Base-by-base conservation (phyloP, 345 rosid species). In the Eucalyptus regnans region DNA sequence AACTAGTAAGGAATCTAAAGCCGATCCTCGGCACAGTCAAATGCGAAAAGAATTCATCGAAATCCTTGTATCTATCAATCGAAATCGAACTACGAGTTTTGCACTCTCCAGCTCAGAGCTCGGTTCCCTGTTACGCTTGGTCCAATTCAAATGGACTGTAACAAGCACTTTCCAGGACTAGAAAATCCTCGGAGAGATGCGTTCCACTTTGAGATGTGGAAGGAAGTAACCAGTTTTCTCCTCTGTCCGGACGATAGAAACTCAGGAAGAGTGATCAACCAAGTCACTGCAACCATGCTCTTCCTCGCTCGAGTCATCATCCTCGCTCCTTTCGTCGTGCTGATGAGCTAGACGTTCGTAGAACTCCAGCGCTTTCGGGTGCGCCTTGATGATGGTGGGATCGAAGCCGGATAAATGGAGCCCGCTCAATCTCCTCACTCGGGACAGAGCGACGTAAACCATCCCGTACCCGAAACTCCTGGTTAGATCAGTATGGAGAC, bases 391-490 rank as follows among this genome's bases (percentile, higher is more conserved):
- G 88, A 86, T 88, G 27, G 66, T 16, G 13, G 91, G 92, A 88
- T 79, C 50, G 41, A 89, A 89, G 33, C 92, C 92, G 4, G 93
- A 89, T 43, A 92, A 86, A 66, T 88, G 66, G 50, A 92, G 90
- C 68, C 91, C 91, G 17, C 86, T 87, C 90, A 89, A 80, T 25
- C 85, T 84, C 87, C 86, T 88, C 46, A 88, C 90, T 20, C 89
- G 86, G 50, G 93, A 92, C 43, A 90, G 91, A 31, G 90, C 89
- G 2, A 89, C 93, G 14, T 92, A 90, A 20, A 86, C 92, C 93
- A 91, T 91, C 87, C 93, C 91, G 33, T 41, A 89, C 43, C 90
- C 89, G 22, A 91, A 91, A 41, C 90, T 85, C 43, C 87, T 79
- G 27, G 89, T 64, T 8, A 92, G 89, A 90, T 92, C 90, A 1